Evolutionary conservation across 306 rosid genomes (phyloP).

Genomic region (Aeschynomene evenia): DNA sequence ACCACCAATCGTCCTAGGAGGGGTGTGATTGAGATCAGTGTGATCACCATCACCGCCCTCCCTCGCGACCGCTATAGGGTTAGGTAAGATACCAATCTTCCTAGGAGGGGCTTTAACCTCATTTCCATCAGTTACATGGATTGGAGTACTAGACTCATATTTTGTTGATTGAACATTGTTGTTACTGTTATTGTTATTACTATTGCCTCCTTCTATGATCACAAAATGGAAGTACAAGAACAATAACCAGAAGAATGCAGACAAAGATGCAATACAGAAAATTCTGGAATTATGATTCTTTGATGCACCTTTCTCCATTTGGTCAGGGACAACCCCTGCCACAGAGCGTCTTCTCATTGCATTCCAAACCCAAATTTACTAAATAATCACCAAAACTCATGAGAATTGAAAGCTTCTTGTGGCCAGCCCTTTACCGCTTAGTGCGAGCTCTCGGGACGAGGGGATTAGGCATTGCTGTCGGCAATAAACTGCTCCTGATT

Average conservation of each 20-base stretch:
- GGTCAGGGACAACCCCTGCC: conserved; percentile 51
- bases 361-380: conserved; percentile 15
- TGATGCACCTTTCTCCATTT: conserved; percentile 68
- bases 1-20: conserved; percentile 27
- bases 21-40: no score
- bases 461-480: no score
- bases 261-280: conserved; percentile 57
- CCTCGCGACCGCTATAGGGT: not conserved
- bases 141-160: conserved; percentile 22
- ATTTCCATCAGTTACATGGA: conserved; percentile 27
- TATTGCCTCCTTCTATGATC: conserved; percentile 44
- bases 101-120: conserved; percentile 24
- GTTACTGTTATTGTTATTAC: not conserved
- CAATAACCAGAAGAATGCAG: conserved; percentile 75
- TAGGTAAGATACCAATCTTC: conserved; percentile 12
- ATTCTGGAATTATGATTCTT: conserved; percentile 68
- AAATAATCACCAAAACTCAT: conserved; percentile 21
- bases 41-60: no score
- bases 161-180: conserved; percentile 39
- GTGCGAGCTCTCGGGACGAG: no score
- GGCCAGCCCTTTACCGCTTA: no score
- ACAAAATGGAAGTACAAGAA: conserved; percentile 78
- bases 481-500: no score
- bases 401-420: conserved; percentile 21
- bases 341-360: conserved; percentile 81